Evolutionary conservation across 768 basidiomycete species (phyloP), one percentile per base, ranked within the genome.

Genomic region (Russula abietina): DNA sequence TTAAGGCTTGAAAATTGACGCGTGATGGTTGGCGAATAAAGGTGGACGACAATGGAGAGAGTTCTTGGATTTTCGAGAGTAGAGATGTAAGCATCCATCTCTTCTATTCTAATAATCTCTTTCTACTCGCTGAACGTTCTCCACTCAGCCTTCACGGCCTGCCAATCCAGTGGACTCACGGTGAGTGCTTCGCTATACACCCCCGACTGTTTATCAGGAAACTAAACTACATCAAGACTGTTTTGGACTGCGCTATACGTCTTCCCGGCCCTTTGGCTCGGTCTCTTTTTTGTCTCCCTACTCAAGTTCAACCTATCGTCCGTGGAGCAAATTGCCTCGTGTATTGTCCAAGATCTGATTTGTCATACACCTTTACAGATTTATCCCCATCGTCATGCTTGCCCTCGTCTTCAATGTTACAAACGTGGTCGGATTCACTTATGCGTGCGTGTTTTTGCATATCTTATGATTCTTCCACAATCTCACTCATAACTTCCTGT

Each of bases 61-160:
- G 80, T 73, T 95, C 88, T 69, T 99, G 97, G 97, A 95, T 99
- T 12, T 99, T 99, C 68, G 97, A 99, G 76, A 90, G 89, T 70
- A 83, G 95, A 70, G 95, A 98, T 74, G 96, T 96, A 75, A 71
- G 89, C 19, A 4, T 77, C 30, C 55, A 10, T 38, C 45, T 52
- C 41, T 59, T 26, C 19, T 46, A 41, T 19, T 48, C 12, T n/a
- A n/a, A 32, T 36, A 30, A 26, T 43, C 57, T 52, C 38, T 43
- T 57, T 50, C 38, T 62, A 11, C 48, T 61, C 43, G 22, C 46
- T 57, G 36, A 63, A 11, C 19, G 19, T 30, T 10, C 22, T 32
- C 63, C 38, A 19, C 19, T 51, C 48, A 96, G 93, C 90, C 94
- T 33, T 89, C 92, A 53, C 82, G 87, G 69, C 93, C 92, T 41